A percentile compares a stretch with the other conserved stretches of the same genome.
Conservation (phyloP, 352 stramenopile species). For the Blastocystis hominis region DNA sequence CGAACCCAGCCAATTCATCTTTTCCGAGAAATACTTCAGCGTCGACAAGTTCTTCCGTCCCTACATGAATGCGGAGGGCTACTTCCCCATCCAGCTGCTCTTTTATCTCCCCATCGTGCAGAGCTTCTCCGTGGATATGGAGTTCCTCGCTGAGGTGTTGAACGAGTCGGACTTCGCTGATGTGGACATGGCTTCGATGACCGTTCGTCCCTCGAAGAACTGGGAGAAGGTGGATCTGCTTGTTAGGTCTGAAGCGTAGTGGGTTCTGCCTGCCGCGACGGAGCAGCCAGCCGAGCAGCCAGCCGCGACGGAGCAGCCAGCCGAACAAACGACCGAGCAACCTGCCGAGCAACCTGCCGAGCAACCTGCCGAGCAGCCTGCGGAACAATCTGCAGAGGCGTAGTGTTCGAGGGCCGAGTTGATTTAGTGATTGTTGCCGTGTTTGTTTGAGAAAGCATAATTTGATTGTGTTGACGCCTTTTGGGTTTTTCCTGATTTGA, state of each 20-base stretch:
- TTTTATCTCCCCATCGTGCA: slow-evolving; percentile 49
- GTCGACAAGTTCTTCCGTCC: slow-evolving; percentile 41
- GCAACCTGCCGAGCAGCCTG: too few species aligned
- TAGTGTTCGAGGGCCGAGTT: too few species aligned
- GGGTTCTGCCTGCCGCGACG: background rate
- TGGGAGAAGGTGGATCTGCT: slow-evolving; percentile 28
- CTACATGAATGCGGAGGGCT: slow-evolving; percentile 55
- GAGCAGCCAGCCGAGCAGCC: background rate
- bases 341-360: too few species aligned
- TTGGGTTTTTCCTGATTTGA: background rate
- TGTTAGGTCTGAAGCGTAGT: background rate
- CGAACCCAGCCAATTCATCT: slow-evolving; percentile 27
- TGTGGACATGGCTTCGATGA: slow-evolving; percentile 15
- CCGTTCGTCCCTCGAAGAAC: slow-evolving; percentile 35
- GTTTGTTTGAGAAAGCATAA: background rate
- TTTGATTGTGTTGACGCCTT: background rate
- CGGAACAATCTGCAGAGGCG: too few species aligned
- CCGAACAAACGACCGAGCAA: too few species aligned
- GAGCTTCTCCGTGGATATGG: slow-evolving; percentile 2
- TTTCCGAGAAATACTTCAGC: slow-evolving; percentile 44
- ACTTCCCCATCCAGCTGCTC: slow-evolving; percentile 47
- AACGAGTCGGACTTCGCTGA: background rate
- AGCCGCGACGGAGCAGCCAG: background rate
- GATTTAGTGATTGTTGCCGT: too few species aligned
- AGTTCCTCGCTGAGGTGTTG: background rate